Evolutionary conservation across 768 basidiomycete genomes (phyloP).

Genomic region (Tricholomella constricta): DNA sequence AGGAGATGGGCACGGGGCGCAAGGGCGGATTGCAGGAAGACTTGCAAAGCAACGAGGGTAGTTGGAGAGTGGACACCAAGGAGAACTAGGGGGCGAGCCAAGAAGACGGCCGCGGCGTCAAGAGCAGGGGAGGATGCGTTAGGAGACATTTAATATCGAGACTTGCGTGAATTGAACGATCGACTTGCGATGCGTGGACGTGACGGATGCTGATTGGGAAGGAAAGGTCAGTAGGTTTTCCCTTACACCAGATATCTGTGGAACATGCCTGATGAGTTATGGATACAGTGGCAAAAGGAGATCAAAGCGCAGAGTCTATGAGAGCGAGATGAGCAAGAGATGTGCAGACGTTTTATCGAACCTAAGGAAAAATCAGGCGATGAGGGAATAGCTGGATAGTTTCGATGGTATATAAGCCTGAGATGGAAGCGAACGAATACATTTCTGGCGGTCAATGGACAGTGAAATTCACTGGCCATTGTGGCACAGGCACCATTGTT

Average conservation of each 20-base stretch:
- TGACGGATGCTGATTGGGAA: neutral
- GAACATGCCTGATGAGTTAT: neutral
- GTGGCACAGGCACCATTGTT: neutral
- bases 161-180: conserved; percentile 5
- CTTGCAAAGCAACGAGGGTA: conserved; percentile 27
- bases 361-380: neutral
- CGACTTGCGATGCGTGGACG: conserved; percentile 14
- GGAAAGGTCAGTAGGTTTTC: neutral
- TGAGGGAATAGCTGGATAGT: neutral
- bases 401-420: neutral
- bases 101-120: conserved; percentile 35
- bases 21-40: conserved; percentile 35
- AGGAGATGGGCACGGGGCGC: conserved; percentile 16
- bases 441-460: conserved; percentile 1
- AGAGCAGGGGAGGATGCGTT: conserved; percentile 26
- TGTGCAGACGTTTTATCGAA: neutral
- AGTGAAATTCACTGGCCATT: neutral
- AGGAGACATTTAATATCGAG: conserved; percentile 16
- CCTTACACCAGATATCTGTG: neutral
- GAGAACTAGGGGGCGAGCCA: conserved; percentile 37
- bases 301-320: neutral
- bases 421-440: neutral
- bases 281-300: neutral
- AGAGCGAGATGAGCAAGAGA: neutral
- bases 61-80: conserved; percentile 21